Evolutionary conservation across 305 asterid genomes (phyloP).

Genomic region (Ajuga reptans): DNA sequence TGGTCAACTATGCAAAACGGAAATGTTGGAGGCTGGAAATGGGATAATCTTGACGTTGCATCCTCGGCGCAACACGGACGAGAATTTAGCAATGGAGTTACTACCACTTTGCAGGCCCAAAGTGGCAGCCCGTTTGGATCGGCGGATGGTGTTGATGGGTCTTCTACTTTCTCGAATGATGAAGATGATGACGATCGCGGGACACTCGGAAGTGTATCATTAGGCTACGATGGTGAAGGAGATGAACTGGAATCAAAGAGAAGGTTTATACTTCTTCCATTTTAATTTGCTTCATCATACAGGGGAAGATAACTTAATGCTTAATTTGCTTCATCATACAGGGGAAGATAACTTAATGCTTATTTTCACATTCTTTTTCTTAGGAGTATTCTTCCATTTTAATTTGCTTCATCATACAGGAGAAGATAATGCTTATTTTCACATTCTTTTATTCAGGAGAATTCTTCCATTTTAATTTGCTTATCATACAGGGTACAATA

Average conservation of each 20-base stretch:
- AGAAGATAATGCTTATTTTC: no score
- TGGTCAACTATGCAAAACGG: conserved; percentile 46
- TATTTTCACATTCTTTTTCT: no score
- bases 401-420: no score
- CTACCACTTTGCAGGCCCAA: conserved; percentile 36
- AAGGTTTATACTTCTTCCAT: conserved; percentile 39
- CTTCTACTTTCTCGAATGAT: conserved; percentile 63
- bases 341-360: neutral
- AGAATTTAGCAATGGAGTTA: conserved; percentile 40
- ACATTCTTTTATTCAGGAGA: no score
- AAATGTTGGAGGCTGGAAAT: conserved; percentile 34
- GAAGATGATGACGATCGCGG: conserved; percentile 69
- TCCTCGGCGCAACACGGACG: conserved; percentile 33
- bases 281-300: conserved; percentile 12
- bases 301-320: no score
- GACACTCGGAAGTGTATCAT: conserved; percentile 62
- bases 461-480: no score
- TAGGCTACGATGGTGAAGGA: conserved; percentile 72
- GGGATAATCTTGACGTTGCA: conserved; percentile 41
- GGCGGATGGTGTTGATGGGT: conserved; percentile 49
- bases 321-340: conserved; percentile 10
- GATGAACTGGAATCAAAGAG: conserved; percentile 82
- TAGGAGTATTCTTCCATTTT: no score
- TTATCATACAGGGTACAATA: no score
- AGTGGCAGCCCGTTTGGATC: conserved; percentile 38